Evolutionary conservation across 2,329 filamentous ascomycete species (phyloP), one percentile per base, ranked within the genome.

Genomic region (Chaetomiaceae sp.): DNA sequence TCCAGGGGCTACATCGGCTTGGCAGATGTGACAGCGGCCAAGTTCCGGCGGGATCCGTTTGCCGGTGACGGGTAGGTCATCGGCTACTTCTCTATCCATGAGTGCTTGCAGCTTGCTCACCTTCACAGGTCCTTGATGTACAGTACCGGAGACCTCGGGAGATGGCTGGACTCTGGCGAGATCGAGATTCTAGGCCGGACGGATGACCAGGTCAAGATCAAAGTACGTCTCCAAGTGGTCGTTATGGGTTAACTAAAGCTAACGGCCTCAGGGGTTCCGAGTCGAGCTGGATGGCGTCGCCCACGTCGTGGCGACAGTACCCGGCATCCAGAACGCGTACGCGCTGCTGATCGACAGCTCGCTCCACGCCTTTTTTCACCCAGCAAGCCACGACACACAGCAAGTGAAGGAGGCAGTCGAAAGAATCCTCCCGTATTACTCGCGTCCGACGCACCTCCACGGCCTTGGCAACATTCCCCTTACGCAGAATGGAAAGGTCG

Each of bases 141-240:
- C 65, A 78, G 79, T 58, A 83, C 80, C 2, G 80, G 79, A 6
- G 80, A 83, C 56, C 69, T 83, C 19, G 78, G 75, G 16, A 14
- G 70, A 12, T 82, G 79, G 78, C 68, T 70, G 33, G 60, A 68
- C 2, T 73, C 79, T 57, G 79, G 80, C 10, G 72, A 70, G 21
- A 67, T 83, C 33, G 71, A 79, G 38, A 78, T 76, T 19, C 71
- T 80, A 30, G 79, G 80, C 3, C 73, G 79, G 14, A 70, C 70
- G n/a, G 80, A 83, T 57, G 79, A 82, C 53, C 80, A 83, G 75
- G 30, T 83, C 53, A 83, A 83, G 64, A 73, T 83, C 60, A 79
- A 81, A 71, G 79, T 44, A 37, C 17, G 41, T 30, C 5, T 13
- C 20, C 5, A n/a, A 9, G 8, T 25, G 8, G 2, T 25, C 3